Evolutionary conservation across 371 early-diverging fungal genomes (phyloP), one percentile per base, ranked within the genome.

Genomic region (Mucor racemosus): DNA sequence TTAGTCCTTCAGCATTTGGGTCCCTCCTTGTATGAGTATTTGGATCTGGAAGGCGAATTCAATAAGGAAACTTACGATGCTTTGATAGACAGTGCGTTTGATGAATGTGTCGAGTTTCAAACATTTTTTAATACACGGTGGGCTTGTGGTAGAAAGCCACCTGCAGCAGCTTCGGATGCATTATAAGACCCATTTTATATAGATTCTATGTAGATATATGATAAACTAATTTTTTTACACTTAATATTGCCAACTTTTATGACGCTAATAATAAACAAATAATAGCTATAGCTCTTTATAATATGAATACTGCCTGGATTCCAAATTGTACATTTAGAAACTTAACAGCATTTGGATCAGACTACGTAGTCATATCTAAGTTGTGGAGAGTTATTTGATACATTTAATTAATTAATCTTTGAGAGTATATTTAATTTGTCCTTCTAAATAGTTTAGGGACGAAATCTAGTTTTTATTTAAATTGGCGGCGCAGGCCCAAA

Each of bases 41-140:
- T 78, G 5, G 69, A 66, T 0, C 21, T 68, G 1, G 76, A 65
- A 7, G 68, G 64, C 0, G 66, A 69, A 21, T 78, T 58, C 48
- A 59, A 68, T 38, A 50, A 68, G 62, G 68, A 58, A 9, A 53
- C 54, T 0, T 78, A 64, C 50, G 72, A 76, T 6, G 54, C 56
- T 40, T 72, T 62, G 13, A 17, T 80, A 19, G 81, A 80, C 34
- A 76, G 63, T 6, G 78, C 78, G 10, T 80, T 77, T 73, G 68
- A 80, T 64, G 81, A 80, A 65, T 80, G 81, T 60, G 81, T 72
- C 17, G 69, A 77, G 64, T 73, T 73, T 44, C 72, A 77, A 58
- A 78, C 81, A 2, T 80, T 71, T 44, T 60, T 77, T 19, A 78
- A 80, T 68, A 7, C 76, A 21, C 64, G 71, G 35, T 80, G 81